Conservation (phyloP, 345 rosid species). For the Populus tremula region DNA sequence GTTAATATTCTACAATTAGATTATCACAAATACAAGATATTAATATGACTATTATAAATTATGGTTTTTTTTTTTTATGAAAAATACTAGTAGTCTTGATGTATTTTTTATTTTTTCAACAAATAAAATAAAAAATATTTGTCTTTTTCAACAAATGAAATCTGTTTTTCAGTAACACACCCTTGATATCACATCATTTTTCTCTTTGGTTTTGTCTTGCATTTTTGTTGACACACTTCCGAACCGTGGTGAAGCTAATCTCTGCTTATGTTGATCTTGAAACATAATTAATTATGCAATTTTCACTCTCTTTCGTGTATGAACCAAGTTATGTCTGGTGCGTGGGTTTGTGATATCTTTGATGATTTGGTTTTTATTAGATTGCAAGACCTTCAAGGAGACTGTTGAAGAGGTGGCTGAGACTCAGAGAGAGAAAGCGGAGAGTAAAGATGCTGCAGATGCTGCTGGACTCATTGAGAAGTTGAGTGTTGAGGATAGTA, state of each 20-base stretch:
- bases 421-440: conserved; percentile 53
- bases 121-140: too few relatives aligned
- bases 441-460: conserved; percentile 58
- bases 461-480: conserved; percentile 70
- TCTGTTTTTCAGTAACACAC: too few relatives aligned
- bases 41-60: too few relatives aligned
- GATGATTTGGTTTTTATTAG: conserved; percentile 32
- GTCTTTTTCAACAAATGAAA: too few relatives aligned
- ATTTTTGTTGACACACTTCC: background rate
- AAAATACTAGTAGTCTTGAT: too few relatives aligned
- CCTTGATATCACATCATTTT: too few relatives aligned
- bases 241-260: background rate
- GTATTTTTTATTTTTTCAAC: too few relatives aligned
- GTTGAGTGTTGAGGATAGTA: conserved; percentile 64
- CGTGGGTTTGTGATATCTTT: background rate
- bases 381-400: conserved; percentile 83
- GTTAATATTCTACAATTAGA: too few relatives aligned
- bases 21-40: too few relatives aligned
- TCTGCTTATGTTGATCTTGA: background rate
- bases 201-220: background rate
- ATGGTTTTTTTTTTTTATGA: too few relatives aligned
- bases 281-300: background rate
- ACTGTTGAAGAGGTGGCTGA: conserved; percentile 69
- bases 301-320: background rate
- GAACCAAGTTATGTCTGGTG: background rate